A percentile compares a stretch with the other conserved stretches of the same genome.
These are phyloP conservation scores for Carex arenaria DNA, from an alignment of 202 grass and related monocot genomes.

Conservation along the genomic window DNA sequence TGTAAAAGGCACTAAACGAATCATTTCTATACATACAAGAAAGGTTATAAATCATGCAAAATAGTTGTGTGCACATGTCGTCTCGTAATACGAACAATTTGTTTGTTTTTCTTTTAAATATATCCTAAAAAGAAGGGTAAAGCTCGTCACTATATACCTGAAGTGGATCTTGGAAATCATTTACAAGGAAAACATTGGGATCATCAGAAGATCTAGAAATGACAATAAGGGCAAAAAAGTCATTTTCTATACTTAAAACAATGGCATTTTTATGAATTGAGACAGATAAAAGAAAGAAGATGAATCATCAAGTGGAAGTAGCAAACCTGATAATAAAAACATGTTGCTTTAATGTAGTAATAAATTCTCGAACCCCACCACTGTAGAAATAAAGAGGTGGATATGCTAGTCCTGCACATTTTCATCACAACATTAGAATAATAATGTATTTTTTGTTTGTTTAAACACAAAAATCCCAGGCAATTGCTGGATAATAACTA, in stretches of 20 bases:
- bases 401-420: slow-evolving; percentile 75
- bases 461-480: background rate
- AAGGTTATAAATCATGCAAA: background rate
- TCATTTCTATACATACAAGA: background rate
- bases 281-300: slow-evolving; percentile 13
- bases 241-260: background rate
- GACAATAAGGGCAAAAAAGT: slow-evolving; percentile 30
- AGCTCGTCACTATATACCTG: slow-evolving; percentile 40
- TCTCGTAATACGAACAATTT: background rate
- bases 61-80: background rate
- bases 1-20: background rate
- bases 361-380: slow-evolving; percentile 84
- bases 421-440: slow-evolving; percentile 18
- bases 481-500: background rate
- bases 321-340: slow-evolving; percentile 89
- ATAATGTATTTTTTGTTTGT: background rate
- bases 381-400: slow-evolving; percentile 98
- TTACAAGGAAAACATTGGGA: slow-evolving; percentile 98
- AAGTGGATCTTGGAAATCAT: slow-evolving; percentile 96
- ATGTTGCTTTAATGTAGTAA: slow-evolving; percentile 71
- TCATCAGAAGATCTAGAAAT: slow-evolving; percentile 75
- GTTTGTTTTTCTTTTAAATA: background rate
- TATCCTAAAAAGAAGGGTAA: background rate
- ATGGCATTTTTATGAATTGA: background rate
- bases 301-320: slow-evolving; percentile 20